Base-by-base conservation (phyloP, 2,329 filamentous ascomycete species). In the Sporothrix mexicana region DNA sequence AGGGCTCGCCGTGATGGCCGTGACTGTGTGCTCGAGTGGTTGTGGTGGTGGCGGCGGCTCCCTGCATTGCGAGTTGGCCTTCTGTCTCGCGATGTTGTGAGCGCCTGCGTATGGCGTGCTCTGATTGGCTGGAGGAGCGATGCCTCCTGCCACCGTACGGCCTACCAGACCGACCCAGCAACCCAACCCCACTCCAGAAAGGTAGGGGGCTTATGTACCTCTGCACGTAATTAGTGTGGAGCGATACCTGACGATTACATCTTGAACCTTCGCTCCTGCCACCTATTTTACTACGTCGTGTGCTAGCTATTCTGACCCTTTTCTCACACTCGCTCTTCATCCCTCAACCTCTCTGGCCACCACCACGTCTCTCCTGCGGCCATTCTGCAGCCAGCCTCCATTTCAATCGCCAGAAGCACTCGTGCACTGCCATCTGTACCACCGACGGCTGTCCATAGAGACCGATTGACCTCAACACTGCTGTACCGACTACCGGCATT, bases 1-100 rank as follows among this genome's bases (percentile, higher is more conserved):
- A 66, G 36, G 30, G 23, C 69, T 72, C 49, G 49, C 53, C 61
- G 62, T 49, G 49, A 67, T 57, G 49, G 51, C 62, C 23, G 55
- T 72, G 70, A 66, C 59, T 69, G 30, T 64, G 71, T 71, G 61
- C 49, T 55, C 53, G 67, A 61, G 64, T 49, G 47, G 61, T 66
- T 61, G 53, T 66, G 71, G 68, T 64, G 71, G 49, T 45, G 59
- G 72, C 41, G 68, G 73, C 74, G 67, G n/a, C 30, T 8, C 45
- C 67, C 45, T 59, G 66, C 59, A 41, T 61, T 61, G 66, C 25
- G 59, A 67, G 43, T 30, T 70, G 45, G 67, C 30, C 53, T 62
- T 47, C 41, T 74, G 76, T 75, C 76, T 81, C 80, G 80, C 80
- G 78, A 82, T 83, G 81, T 83, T 83, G 80, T 83, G 81, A 81